A percentile compares a stretch with the other conserved stretches of the same genome.
Evolutionary conservation across 2,329 filamentous ascomycete genomes (phyloP).

Genomic region (Thielaviopsis musarum): DNA sequence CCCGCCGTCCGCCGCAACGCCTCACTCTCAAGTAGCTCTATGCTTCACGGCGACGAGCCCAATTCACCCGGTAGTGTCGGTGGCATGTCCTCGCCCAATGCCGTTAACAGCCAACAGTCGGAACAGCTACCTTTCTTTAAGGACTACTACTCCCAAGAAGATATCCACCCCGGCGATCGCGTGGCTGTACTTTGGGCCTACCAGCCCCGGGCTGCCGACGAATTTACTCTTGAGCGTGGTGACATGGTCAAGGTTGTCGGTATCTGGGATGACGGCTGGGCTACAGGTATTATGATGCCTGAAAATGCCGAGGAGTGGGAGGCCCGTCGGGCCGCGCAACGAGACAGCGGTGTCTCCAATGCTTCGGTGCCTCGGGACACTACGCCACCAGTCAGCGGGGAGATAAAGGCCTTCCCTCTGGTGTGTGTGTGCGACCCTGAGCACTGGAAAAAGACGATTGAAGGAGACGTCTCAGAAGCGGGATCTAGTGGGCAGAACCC

Average conservation of each 20-base stretch:
- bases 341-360: conserved; percentile 87
- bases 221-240: conserved; percentile 82
- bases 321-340: conserved; percentile 53
- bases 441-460: conserved; percentile 93
- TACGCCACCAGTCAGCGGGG: conserved; percentile 52
- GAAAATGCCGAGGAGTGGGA: conserved; percentile 86
- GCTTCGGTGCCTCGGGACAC: conserved; percentile 44
- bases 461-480: conserved; percentile 61
- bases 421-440: conserved; percentile 92
- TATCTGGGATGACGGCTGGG: conserved; percentile 99
- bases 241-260: conserved; percentile 97
- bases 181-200: conserved; percentile 94
- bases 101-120: conserved; percentile 72
- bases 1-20: conserved; percentile 53
- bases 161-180: conserved; percentile 80
- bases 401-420: conserved; percentile 94
- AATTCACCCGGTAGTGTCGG: conserved; percentile 58
- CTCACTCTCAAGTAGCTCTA: conserved; percentile 77
- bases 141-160: conserved; percentile 95
- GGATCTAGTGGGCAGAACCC: conserved; percentile 25
- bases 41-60: conserved; percentile 51
- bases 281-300: conserved; percentile 70
- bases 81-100: conserved; percentile 71
- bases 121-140: conserved; percentile 95
- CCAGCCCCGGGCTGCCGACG: conserved; percentile 80